Evolutionary conservation across 306 rosid genomes (phyloP).

Genomic region (Citrullus mucosospermus): DNA sequence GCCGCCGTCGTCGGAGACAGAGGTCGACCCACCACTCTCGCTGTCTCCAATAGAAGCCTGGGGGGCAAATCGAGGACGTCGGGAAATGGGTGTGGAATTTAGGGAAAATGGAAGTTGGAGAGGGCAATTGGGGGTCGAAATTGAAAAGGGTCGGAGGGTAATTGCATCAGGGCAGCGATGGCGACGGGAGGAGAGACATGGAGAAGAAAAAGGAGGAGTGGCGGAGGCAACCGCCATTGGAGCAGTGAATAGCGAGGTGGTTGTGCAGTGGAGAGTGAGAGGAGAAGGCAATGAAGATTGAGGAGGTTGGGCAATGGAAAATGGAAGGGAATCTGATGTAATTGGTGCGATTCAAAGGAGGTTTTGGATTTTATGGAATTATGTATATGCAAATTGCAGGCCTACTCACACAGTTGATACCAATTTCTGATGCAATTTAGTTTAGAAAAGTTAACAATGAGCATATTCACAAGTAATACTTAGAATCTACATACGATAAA

Average conservation of each 20-base stretch:
- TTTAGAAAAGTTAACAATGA: too few relatives aligned
- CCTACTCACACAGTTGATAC: not conserved
- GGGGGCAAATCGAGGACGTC: not conserved
- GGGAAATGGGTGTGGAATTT: not conserved
- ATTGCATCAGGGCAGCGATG: not conserved
- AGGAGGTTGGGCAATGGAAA: not conserved
- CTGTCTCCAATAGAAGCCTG: slow-evolving; percentile 30
- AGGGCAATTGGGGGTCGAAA: not conserved
- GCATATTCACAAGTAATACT: too few relatives aligned
- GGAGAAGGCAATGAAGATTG: not conserved
- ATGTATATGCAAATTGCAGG: not conserved
- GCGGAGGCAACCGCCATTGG: slow-evolving; percentile 4
- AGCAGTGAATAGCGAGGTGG: not conserved
- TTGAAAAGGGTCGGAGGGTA: not conserved
- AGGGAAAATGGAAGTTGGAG: not conserved
- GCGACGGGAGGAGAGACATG: not conserved
- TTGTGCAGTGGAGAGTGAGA: not conserved
- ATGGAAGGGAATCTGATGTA: slow-evolving; percentile 8
- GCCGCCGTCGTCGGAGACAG: slow-evolving; percentile 1
- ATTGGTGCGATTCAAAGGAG: slow-evolving; percentile 10
- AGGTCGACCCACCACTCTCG: slow-evolving; percentile 2
- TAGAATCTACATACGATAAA: too few relatives aligned
- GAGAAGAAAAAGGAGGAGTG: not conserved
- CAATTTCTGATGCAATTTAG: too few relatives aligned
- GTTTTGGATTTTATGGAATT: slow-evolving; percentile 18